Evolutionary conservation across 768 basidiomycete genomes (phyloP).

Genomic region (Mycena chlorophos): DNA sequence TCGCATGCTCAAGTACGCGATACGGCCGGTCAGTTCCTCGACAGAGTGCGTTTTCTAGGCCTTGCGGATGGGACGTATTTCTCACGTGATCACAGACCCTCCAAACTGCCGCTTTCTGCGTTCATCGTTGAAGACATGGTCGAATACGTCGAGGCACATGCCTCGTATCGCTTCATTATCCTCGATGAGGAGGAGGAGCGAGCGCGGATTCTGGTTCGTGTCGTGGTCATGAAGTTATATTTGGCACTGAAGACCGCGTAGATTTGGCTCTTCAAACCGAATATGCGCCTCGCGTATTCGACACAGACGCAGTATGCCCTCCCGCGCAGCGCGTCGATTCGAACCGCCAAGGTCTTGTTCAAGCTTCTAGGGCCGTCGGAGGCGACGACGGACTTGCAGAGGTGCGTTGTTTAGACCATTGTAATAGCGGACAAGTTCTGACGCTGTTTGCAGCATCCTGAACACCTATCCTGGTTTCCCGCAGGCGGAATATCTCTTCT

Average conservation of each 20-base stretch:
- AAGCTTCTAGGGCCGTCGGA: conserved; percentile 69
- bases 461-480: conserved; percentile 79
- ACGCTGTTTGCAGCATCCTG: conserved; percentile 48
- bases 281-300: conserved; percentile 75
- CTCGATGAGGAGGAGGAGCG: conserved; percentile 84
- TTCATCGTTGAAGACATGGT: conserved; percentile 90
- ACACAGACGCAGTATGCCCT: conserved; percentile 54
- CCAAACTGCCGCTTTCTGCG: conserved; percentile 70
- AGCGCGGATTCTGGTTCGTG: conserved; percentile 73
- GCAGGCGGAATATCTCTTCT: conserved; percentile 85
- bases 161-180: conserved; percentile 88
- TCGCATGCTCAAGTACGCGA: conserved; percentile 81
- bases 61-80: too few relatives aligned
- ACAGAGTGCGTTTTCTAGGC: conserved; percentile 67
- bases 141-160: conserved; percentile 89
- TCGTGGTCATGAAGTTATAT: not conserved
- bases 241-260: conserved; percentile 29
- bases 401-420: conserved; percentile 33
- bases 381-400: conserved; percentile 50
- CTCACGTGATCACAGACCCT: conserved; percentile 30
- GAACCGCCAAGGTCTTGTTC: conserved; percentile 83
- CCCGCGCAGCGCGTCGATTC: conserved; percentile 60
- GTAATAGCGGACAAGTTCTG: conserved; percentile 1
- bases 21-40: conserved; percentile 64
- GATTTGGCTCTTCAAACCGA: conserved; percentile 96